Conservation (phyloP, 805 yeast genomes). For the Lipomyces oligophaga region DNA sequence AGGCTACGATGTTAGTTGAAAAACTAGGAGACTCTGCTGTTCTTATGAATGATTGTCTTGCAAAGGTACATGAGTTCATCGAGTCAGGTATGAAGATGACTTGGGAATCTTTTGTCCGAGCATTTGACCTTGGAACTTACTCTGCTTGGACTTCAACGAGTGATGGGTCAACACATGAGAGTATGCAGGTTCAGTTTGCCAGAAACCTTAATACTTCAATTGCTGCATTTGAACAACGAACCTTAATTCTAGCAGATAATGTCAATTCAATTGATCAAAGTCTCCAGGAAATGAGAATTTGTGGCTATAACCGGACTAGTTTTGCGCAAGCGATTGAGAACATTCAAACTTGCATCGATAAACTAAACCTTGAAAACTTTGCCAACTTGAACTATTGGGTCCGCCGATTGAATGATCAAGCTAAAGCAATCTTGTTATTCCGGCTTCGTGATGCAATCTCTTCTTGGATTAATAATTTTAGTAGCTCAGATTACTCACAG, state of each 20-base stretch:
- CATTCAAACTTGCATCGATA: constrained; percentile 37
- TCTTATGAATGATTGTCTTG: constrained; percentile 41
- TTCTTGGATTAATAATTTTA: constrained; percentile 31
- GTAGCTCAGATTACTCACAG: constrained; percentile 4
- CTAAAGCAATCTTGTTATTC: constrained; percentile 34
- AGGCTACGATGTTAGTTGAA: constrained; percentile 35
- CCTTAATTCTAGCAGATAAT: constrained; percentile 35
- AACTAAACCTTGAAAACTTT: constrained; percentile 39
- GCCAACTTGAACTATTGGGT: constrained; percentile 39
- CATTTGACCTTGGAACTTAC: constrained; percentile 43
- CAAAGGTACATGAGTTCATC: constrained; percentile 38
- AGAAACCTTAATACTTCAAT: constrained; percentile 38
- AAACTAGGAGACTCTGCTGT: constrained; percentile 43
- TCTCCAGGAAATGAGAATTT: constrained; percentile 33
- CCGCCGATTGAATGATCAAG: constrained; percentile 36
- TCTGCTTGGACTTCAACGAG: constrained; percentile 10
- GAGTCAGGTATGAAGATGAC: constrained; percentile 39
- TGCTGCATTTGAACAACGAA: constrained; percentile 35
- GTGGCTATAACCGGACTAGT: constrained; percentile 31
- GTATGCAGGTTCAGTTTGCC: constrained; percentile 30
- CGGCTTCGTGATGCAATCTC: constrained; percentile 33
- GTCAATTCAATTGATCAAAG: constrained; percentile 32
- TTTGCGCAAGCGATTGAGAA: constrained; percentile 31
- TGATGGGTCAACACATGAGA: constrained; percentile 7
- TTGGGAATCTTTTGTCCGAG: constrained; percentile 55